Percentiles rank a stretch among this genome's conserved stretches.
phyloP scores from a whole-genome alignment of 139 green algal species.

The Tetradesmus lagerheimii region DNA sequence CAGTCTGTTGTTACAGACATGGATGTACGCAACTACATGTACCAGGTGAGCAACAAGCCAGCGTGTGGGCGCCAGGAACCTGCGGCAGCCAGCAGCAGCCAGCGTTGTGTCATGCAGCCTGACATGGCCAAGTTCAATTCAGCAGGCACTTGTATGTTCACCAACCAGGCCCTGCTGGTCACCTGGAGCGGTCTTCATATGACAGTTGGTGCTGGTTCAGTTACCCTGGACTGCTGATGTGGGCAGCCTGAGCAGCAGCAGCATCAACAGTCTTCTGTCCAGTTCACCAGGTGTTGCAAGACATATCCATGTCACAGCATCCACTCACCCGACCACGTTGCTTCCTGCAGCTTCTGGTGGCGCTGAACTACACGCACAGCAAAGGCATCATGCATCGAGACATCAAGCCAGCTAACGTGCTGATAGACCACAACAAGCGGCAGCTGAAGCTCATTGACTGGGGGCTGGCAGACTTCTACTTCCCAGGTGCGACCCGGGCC shows the following conservation, averaged over 20 bases:
- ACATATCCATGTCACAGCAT: background rate
- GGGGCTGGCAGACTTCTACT: slow-evolving; percentile 99
- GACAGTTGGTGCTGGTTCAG: background rate
- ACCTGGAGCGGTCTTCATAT: background rate
- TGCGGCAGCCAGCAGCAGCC: slow-evolving; percentile 10
- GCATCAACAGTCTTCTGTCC: background rate
- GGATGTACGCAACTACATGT: slow-evolving; percentile 98
- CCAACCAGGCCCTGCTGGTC: background rate
- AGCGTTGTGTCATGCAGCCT: background rate
- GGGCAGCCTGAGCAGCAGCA: too few species aligned
- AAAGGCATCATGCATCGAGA: slow-evolving; percentile 94
- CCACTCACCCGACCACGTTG: background rate
- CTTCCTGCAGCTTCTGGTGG: slow-evolving; percentile 86
- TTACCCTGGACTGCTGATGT: too few species aligned
- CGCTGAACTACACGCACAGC: slow-evolving; percentile 96
- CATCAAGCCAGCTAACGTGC: slow-evolving; percentile 89
- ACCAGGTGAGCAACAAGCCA: slow-evolving; percentile 63
- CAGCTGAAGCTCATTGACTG: slow-evolving; percentile 98
- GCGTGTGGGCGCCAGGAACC: background rate
- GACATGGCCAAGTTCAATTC: background rate
- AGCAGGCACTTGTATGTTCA: background rate
- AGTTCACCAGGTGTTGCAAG: background rate
- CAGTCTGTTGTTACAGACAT: slow-evolving; percentile 91
- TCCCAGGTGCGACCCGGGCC: slow-evolving; percentile 77
- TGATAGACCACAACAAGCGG: slow-evolving; percentile 96